Evolutionary conservation across 495 filamentous ascomycete genomes (phyloP), one percentile per base, ranked within the genome.

Genomic region (Lepraria neglecta): DNA sequence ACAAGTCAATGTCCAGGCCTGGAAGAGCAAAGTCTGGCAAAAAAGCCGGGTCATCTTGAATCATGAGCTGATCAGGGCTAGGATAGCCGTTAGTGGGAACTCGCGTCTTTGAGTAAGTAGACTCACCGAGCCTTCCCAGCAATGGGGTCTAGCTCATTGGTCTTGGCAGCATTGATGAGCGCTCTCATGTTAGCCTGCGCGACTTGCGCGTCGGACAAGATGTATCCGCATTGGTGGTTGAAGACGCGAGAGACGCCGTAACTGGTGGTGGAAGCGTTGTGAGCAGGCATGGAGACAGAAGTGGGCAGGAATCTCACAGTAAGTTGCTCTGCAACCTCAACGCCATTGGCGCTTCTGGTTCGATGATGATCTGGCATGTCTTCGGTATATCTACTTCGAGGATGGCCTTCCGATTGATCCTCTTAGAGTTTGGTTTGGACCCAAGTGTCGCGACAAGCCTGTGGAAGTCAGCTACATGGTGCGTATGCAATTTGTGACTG

Each of bases 371-470:
- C 51, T 84, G 79, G 71, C 92, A 97, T 59, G 92, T 92, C 64
- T 87, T 91, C 19, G 82, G 79, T 10, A 98, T 84, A 67, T 97
- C 80, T 53, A 98, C 94, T 12, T 90, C 85, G 47, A 89, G 80
- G 61, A 98, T 96, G 12, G 89, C 86, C 70, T 92, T 96, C n/a
- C 87, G 81, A 40, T 85, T 88, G 55, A 98, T 78, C 69, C 84
- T 90, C 66, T 80, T 85, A 30, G 84, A 78, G n/a, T 79, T 80
- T 6, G 85, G 87, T 61, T 84, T 87, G 9, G 89, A 84, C 24
- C 89, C 89, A 2, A 96, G 80, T 1, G 94, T 98, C 54, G 94
- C 95, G 38, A 96, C 87, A 9, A 98, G 81, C 94, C 92, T 96
- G 64, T 47, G 57, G 42, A 24, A 31, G 31, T 58, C 15, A 60